Percentiles rank a stretch among this genome's conserved stretches.
phyloP scores from a whole-genome alignment of 1,284 basidiomycete genomes.

The Trametes pubescens region DNA sequence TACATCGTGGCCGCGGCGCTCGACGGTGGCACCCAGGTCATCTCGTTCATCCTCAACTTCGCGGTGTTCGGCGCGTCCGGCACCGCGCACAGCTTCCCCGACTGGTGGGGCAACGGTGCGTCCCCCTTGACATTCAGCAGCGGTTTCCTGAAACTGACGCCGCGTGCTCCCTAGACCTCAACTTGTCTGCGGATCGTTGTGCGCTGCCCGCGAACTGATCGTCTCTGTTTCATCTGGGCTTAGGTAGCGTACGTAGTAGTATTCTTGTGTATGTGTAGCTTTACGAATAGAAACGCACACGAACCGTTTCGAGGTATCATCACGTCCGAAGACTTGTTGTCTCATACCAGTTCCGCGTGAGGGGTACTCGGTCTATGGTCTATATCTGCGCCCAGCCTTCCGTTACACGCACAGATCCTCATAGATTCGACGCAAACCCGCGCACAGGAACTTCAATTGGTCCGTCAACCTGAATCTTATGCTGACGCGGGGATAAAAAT shows the following conservation, averaged over 20 bases:
- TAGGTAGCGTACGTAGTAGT: constrained; percentile 15
- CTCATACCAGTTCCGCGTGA: no score
- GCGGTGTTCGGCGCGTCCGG: constrained; percentile 44
- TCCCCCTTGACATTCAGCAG: not conserved
- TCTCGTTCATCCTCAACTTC: constrained; percentile 46
- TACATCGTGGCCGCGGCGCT: constrained; percentile 44
- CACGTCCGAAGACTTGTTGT: not conserved
- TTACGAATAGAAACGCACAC: constrained; percentile 12
- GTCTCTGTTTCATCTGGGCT: not conserved
- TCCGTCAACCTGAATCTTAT: no score
- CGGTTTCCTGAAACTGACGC: not conserved
- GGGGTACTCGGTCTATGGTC: no score
- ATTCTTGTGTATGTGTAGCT: constrained; percentile 2
- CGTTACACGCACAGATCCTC: no score
- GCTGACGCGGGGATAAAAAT: not conserved
- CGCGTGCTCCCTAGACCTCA: constrained; percentile 31
- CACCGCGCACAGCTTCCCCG: constrained; percentile 37
- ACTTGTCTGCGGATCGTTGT: constrained; percentile 42
- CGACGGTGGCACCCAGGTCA: constrained; percentile 44
- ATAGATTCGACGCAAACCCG: no score
- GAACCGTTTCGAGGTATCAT: not conserved
- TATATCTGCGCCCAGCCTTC: no score
- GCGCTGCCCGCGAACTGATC: constrained; percentile 31
- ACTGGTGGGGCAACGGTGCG: constrained; percentile 44
- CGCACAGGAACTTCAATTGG: no score